Percentiles rank a stretch among this genome's conserved stretches.
Evolutionary conservation across 2,329 filamentous ascomycete genomes (phyloP).

Genomic region (Ophiocordyceps unilateralis): DNA sequence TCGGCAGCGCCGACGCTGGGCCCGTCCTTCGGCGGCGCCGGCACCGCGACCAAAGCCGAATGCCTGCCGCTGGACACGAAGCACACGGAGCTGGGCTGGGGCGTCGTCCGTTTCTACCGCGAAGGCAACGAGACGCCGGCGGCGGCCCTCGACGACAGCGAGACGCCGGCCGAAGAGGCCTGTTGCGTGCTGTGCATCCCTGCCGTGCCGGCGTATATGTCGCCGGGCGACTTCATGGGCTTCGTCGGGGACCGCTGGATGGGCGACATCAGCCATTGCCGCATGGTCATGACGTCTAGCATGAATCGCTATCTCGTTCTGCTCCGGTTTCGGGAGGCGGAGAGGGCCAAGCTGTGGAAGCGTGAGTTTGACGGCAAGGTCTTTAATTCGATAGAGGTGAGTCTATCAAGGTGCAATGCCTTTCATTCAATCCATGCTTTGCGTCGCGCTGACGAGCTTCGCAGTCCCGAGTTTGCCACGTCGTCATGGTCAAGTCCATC

Average conservation of each 20-base stretch:
- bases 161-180: conserved; percentile 5
- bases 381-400: conserved; percentile 79
- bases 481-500: conserved; percentile 86
- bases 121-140: conserved; percentile 59
- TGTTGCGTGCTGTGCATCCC: conserved; percentile 64
- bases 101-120: conserved; percentile 83
- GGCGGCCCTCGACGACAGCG: not conserved
- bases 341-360: conserved; percentile 63
- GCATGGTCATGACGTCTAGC: conserved; percentile 78
- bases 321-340: conserved; percentile 73
- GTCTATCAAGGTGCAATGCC: conserved; percentile 2
- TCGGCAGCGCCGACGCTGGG: conserved; percentile 35
- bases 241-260: conserved; percentile 82
- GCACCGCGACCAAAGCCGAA: conserved; percentile 66
- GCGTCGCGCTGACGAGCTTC: not conserved
- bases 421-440: not conserved
- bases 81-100: conserved; percentile 72
- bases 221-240: conserved; percentile 74
- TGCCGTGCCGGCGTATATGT: conserved; percentile 86
- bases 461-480: conserved; percentile 77
- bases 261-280: conserved; percentile 77
- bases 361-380: conserved; percentile 81
- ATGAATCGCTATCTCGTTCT: conserved; percentile 90
- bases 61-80: conserved; percentile 55
- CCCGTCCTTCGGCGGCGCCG: conserved; percentile 38